phyloP scores from a whole-genome alignment of 805 yeast genomes.

The Saccharomyces jurei region DNA sequence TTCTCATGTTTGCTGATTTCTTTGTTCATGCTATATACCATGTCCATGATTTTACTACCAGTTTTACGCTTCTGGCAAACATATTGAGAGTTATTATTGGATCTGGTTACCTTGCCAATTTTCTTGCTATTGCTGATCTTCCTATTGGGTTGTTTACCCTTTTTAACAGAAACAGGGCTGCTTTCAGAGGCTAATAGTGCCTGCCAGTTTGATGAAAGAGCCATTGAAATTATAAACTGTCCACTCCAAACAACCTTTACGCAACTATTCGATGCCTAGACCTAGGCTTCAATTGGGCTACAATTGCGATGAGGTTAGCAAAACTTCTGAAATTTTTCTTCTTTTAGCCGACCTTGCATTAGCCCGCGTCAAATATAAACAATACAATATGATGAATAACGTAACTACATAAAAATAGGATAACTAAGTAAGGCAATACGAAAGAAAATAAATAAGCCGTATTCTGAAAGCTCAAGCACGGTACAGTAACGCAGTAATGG shows the following conservation, averaged over 20 bases:
- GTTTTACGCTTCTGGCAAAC: not conserved
- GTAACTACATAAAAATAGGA: not conserved
- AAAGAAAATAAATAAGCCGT: not conserved
- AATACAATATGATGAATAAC: not conserved
- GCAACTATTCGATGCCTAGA: not conserved
- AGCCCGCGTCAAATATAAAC: not conserved
- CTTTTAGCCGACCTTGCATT: constrained; percentile 1
- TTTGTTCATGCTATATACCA: constrained; percentile 26
- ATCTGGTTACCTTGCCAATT: constrained; percentile 1
- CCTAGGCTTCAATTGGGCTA: not conserved
- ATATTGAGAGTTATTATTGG: not conserved
- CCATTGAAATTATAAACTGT: constrained; percentile 17
- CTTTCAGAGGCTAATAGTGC: constrained; percentile 18
- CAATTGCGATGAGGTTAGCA: constrained; percentile 6
- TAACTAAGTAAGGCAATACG: not conserved
- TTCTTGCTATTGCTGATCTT: not conserved
- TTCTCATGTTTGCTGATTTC: constrained; percentile 20
- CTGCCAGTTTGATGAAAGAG: constrained; percentile 32
- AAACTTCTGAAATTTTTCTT: constrained; percentile 1
- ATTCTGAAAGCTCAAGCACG: not conserved
- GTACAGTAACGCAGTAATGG: constrained; percentile 14
- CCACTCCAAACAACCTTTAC: not conserved
- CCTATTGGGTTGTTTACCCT: constrained; percentile 1
- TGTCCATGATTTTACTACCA: constrained; percentile 22
- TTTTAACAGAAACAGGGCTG: constrained; percentile 9